Base-by-base conservation (phyloP, 495 filamentous ascomycete species). In the Chaetomium cochliodes region DNA sequence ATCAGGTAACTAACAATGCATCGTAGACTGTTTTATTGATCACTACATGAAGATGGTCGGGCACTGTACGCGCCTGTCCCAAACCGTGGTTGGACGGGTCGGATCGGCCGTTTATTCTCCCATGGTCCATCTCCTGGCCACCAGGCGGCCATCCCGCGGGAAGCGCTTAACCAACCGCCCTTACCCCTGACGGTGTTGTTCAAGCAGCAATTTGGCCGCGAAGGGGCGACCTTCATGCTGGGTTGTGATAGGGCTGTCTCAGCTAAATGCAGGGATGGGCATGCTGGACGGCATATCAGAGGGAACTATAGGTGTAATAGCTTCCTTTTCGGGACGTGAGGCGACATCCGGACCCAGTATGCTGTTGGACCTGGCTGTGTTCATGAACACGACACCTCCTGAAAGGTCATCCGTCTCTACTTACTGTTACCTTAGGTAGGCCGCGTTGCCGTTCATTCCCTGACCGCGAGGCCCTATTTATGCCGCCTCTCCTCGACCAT, bases 291-390 rank as follows among this genome's bases (percentile, higher is more conserved):
- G 58, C 23, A 57, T 56, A 28, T n/a, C 42, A 47, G n/a, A 49
- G 42, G 26, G 20, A 39, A n/a, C 13, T 56, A 49, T 63, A 39
- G 41, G 18, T 28, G 37, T 12, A 4, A 47, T 54, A 25, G 39
- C 39, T 63, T 57, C 61, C 52, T 46, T 46, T 62, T 55, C 26
- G 50, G 60, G 51, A 47, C 25, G 28, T 12, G 46, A 53, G 15
- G 30, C 44, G 26, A 46, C 51, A 46, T 46, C 18, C 44, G n/a
- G 37, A 55, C 6, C 60, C 37, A 55, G 7, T 18, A 62, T 33
- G 6, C 37, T 2, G 60, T 62, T 62, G 51, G 13, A 52, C 44
- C 37, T 37, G 28, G 26, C 16, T 16, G 42, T 11, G 6, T 8
- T 23, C 60, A 57, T 57, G 42, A 57, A 12, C n/a, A 56, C 39